A percentile compares a stretch with the other conserved stretches of the same genome.
Evolutionary conservation across 257 asterid species (phyloP).

Genomic region (Dorcoceras hygrometricum): DNA sequence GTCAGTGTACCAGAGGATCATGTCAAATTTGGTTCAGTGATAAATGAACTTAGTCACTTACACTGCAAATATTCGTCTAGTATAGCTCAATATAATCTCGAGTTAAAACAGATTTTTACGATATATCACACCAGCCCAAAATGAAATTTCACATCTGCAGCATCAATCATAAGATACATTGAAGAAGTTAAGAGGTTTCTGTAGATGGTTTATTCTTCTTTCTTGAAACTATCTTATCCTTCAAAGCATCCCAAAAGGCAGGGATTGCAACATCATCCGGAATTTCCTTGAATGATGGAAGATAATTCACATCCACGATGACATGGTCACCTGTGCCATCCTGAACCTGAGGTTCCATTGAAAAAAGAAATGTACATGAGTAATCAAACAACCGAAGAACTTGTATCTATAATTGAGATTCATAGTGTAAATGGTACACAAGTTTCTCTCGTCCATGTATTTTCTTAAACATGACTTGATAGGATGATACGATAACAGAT

Average conservation of each 20-base stretch:
- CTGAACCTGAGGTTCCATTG: constrained; percentile 55
- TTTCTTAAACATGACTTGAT: background rate
- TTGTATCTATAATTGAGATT: constrained; percentile 3
- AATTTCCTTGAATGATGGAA: constrained; percentile 95
- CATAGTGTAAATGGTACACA: background rate
- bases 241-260: constrained; percentile 89
- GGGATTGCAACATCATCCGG: constrained; percentile 86
- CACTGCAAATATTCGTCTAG: no score
- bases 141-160: constrained; percentile 11
- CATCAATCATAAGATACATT: background rate
- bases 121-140: background rate
- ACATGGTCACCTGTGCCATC: constrained; percentile 92
- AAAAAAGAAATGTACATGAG: background rate
- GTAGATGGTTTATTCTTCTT: constrained; percentile 28
- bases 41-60: no score
- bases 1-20: background rate
- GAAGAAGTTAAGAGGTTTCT: constrained; percentile 21
- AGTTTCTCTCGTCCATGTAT: background rate
- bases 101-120: background rate
- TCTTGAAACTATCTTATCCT: constrained; percentile 49
- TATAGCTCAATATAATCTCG: no score
- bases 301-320: constrained; percentile 87
- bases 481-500: background rate
- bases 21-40: background rate
- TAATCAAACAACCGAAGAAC: background rate